phyloP scores from a whole-genome alignment of 495 filamentous ascomycete species.

The Penicillium coprophilum region DNA sequence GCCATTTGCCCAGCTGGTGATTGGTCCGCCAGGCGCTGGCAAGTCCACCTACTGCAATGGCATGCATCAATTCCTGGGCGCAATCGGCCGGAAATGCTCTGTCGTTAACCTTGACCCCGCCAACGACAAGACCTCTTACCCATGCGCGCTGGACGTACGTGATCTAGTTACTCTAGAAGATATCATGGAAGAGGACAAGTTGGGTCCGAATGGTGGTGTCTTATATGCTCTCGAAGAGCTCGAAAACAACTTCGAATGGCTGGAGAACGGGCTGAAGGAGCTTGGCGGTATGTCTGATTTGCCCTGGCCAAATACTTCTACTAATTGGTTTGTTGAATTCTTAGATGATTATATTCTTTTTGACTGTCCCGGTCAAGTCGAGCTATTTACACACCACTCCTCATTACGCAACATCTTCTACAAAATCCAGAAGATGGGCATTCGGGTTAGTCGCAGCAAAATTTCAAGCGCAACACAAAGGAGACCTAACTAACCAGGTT shows the following conservation, averaged over 20 bases:
- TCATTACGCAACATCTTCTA: constrained; percentile 90
- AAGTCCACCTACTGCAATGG: constrained; percentile 99
- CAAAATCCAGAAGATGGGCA: constrained; percentile 84
- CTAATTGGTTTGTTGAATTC: constrained; percentile 11
- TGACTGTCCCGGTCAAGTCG: constrained; percentile 95
- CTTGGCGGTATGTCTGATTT: constrained; percentile 53
- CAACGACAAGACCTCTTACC: constrained; percentile 68
- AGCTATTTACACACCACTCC: constrained; percentile 91
- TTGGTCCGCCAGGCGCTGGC: constrained; percentile 89
- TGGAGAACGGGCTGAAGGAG: constrained; percentile 73
- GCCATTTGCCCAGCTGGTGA: constrained; percentile 75
- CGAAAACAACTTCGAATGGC: constrained; percentile 87
- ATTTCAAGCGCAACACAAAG: neutral
- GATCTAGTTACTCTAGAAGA: constrained; percentile 86
- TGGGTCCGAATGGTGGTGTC: constrained; percentile 90
- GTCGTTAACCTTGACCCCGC: constrained; percentile 96
- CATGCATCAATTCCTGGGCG: constrained; percentile 96
- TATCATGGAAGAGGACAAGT: constrained; percentile 86
- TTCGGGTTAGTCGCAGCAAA: constrained; percentile 62
- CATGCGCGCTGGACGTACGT: constrained; percentile 87
- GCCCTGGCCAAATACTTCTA: neutral
- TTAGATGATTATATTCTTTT: constrained; percentile 91
- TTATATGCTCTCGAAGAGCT: constrained; percentile 94
- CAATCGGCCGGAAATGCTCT: constrained; percentile 91
- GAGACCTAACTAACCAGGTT: constrained; percentile 14